Conservation (phyloP, 768 basidiomycete species). For the Tulasnella sp. region DNA sequence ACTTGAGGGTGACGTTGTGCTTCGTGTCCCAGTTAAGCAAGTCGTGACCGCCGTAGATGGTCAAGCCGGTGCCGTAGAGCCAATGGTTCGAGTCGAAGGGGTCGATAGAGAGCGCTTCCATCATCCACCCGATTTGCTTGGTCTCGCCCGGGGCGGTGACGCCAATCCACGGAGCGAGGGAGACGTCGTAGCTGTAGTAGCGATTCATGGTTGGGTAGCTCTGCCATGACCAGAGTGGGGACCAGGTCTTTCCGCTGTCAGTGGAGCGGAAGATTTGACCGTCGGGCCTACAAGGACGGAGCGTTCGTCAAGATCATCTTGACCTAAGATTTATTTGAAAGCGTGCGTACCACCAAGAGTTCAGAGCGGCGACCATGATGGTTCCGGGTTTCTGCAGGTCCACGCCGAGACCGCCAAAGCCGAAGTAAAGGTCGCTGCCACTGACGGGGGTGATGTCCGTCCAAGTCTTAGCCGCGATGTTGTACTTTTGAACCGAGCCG, state of each 20-base stretch:
- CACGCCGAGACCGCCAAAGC: conserved; percentile 38
- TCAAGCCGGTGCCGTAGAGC: conserved; percentile 52
- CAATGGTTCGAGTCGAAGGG: conserved; percentile 60
- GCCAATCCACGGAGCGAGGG: conserved; percentile 22
- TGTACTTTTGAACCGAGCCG: conserved; percentile 32
- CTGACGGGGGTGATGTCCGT: conserved; percentile 52
- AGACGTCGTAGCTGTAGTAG: conserved; percentile 44
- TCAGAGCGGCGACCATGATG: conserved; percentile 56
- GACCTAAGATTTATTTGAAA: not conserved
- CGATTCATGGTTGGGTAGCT: conserved; percentile 33
- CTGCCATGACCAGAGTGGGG: conserved; percentile 45
- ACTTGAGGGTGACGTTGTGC: conserved; percentile 48
- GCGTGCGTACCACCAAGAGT: conserved; percentile 36
- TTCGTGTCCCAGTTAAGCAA: conserved; percentile 46
- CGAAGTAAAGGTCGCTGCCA: conserved; percentile 45
- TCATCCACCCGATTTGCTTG: conserved; percentile 51
- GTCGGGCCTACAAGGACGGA: conserved; percentile 34
- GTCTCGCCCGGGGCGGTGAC: conserved; percentile 13
- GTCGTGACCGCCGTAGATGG: conserved; percentile 49
- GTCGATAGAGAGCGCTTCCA: conserved; percentile 49
- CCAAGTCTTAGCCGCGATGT: conserved; percentile 42
- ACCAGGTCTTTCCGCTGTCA: conserved; percentile 48
- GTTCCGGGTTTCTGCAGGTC: conserved; percentile 51
- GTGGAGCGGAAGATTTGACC: conserved; percentile 53
- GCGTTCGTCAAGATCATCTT: not conserved